Percentiles rank a stretch among this genome's conserved stretches.
phyloP scores from a whole-genome alignment of 208 protist genomes.

The Wallacemonas collosoma region DNA sequence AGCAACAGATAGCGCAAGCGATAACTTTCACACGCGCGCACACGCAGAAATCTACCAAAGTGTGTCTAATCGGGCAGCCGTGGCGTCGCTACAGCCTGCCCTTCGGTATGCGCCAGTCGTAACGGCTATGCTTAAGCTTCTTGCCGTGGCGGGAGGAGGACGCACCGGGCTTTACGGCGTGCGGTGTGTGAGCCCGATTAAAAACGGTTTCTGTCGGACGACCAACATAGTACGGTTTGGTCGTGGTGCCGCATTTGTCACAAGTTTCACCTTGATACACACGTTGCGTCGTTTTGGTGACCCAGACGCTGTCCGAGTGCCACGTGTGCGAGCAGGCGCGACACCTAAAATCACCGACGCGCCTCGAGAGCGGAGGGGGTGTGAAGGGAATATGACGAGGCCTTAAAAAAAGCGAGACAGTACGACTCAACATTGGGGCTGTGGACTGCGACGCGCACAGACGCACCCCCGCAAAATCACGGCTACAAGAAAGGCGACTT shows the following conservation, averaged over 20 bases:
- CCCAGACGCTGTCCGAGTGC: constrained; percentile 82
- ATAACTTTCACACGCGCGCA: no score
- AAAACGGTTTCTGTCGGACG: constrained; percentile 82
- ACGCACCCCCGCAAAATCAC: no score
- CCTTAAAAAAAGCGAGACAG: constrained; percentile 44
- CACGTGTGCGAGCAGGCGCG: constrained; percentile 60
- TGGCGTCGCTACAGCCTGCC: constrained; percentile 24
- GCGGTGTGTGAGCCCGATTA: constrained; percentile 69
- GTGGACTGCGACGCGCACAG: neutral
- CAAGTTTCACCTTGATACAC: constrained; percentile 92
- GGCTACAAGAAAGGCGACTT: no score
- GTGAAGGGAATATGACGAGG: constrained; percentile 91
- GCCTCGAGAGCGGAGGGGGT: constrained; percentile 72
- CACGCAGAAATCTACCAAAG: no score
- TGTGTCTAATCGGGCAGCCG: no score
- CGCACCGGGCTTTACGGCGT: constrained; percentile 70
- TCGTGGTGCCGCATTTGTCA: constrained; percentile 76
- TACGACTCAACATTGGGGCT: constrained; percentile 51
- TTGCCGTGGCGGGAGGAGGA: constrained; percentile 66
- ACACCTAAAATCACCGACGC: constrained; percentile 76
- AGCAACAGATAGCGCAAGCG: no score
- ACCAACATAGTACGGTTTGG: constrained; percentile 90
- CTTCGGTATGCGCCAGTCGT: constrained; percentile 68
- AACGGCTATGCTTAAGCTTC: constrained; percentile 80
- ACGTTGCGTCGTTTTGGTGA: constrained; percentile 86